A percentile compares a stretch with the other conserved stretches of the same genome.
These are phyloP conservation scores for Cyathus striatus DNA, from an alignment of 768 basidiomycete genomes.

Conservation along the genomic window DNA sequence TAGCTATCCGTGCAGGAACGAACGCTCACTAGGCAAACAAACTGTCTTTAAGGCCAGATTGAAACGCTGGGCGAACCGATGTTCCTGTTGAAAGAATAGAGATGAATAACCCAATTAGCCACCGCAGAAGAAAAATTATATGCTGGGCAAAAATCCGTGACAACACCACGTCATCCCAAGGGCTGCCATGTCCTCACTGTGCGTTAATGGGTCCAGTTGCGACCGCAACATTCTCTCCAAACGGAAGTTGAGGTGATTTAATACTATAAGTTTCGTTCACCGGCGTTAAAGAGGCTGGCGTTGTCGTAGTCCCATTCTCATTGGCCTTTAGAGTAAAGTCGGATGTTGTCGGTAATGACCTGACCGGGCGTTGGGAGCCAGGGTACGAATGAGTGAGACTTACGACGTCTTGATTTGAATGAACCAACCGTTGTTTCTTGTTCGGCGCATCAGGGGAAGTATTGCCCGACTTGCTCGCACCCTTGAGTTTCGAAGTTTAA, in stretches of 20 bases:
- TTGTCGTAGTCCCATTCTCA: conserved; percentile 30
- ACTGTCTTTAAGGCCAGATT: neutral
- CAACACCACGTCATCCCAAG: too few relatives aligned
- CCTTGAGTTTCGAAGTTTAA: conserved; percentile 34
- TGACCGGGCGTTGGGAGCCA: conserved; percentile 22
- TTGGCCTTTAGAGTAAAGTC: conserved; percentile 33
- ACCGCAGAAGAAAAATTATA: conserved; percentile 19
- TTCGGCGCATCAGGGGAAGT: conserved; percentile 69
- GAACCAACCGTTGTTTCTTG: conserved; percentile 75
- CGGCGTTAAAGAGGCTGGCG: conserved; percentile 20
- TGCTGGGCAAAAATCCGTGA: conserved; percentile 8
- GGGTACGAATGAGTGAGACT: conserved; percentile 17
- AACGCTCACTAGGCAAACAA: neutral
- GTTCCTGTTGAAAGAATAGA: conserved; percentile 31
- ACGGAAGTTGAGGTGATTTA: conserved; percentile 57
- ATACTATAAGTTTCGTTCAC: conserved; percentile 32
- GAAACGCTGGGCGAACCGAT: conserved; percentile 9
- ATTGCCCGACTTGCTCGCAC: conserved; percentile 54
- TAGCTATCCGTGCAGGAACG: conserved; percentile 8
- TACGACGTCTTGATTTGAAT: conserved; percentile 14
- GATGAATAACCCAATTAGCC: conserved; percentile 40
- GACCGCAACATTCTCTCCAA: conserved; percentile 56
- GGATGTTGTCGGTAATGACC: conserved; percentile 39
- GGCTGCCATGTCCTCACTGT: conserved; percentile 17
- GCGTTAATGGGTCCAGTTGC: conserved; percentile 39